phyloP scores from a whole-genome alignment of 2,329 filamentous ascomycete genomes.

The Exophiala aquamarina region DNA sequence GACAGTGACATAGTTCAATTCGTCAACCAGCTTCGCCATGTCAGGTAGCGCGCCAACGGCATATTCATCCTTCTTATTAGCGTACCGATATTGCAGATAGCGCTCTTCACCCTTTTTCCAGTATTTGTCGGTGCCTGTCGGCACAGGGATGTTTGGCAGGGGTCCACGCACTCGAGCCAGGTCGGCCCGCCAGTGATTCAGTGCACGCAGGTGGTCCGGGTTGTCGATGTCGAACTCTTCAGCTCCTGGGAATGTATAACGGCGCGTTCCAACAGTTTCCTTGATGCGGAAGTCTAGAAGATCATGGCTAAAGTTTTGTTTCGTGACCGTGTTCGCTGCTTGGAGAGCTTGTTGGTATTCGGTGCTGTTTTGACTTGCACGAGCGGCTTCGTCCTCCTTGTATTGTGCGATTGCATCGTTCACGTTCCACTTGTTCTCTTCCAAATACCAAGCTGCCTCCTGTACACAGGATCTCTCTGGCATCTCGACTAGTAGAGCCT shows the following conservation, averaged over 20 bases:
- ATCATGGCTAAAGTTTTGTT: background rate
- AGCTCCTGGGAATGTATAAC: slow-evolving; percentile 1
- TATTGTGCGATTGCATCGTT: slow-evolving; percentile 7
- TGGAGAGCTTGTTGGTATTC: background rate
- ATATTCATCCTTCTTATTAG: background rate
- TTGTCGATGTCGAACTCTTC: slow-evolving; percentile 4
- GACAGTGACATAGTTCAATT: slow-evolving; percentile 6
- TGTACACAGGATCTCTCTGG: slow-evolving; percentile 1
- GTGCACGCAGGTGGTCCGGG: slow-evolving; percentile 3
- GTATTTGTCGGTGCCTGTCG: background rate
- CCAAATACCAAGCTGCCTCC: slow-evolving; percentile 14
- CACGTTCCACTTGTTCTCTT: slow-evolving; percentile 8
- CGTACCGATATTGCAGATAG: slow-evolving; percentile 3
- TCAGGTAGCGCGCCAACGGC: background rate
- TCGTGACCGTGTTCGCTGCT: slow-evolving; percentile 1
- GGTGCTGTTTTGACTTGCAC: background rate
- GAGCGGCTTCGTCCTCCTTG: slow-evolving; percentile 1
- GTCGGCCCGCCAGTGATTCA: slow-evolving; percentile 12
- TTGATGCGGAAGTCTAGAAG: background rate
- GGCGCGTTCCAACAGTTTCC: background rate
- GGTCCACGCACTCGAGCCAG: background rate
- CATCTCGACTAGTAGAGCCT: slow-evolving; percentile 5
- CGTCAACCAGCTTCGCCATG: background rate
- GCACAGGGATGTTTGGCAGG: background rate
- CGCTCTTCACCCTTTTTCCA: slow-evolving; percentile 1